phyloP scores from a whole-genome alignment of 2,329 filamentous ascomycete genomes.

The Xylaria sp. region DNA sequence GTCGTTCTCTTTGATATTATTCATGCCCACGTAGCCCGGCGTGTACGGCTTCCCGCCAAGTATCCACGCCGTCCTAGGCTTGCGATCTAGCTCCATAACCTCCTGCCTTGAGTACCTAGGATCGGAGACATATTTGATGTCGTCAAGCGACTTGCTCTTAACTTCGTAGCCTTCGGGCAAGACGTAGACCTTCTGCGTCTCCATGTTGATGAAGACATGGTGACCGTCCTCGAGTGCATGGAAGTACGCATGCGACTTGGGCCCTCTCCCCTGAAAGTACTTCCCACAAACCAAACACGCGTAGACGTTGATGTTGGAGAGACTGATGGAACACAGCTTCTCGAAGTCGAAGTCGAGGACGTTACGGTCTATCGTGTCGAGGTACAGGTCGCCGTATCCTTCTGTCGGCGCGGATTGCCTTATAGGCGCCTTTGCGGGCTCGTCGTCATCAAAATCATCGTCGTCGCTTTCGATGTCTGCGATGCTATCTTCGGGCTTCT shows the following conservation, averaged over 20 bases:
- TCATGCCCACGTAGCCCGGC: constrained; percentile 97
- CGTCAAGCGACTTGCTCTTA: constrained; percentile 90
- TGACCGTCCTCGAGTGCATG: constrained; percentile 95
- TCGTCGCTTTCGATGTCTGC: constrained; percentile 52
- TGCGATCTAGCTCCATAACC: constrained; percentile 80
- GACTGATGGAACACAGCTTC: constrained; percentile 93
- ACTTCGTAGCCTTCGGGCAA: constrained; percentile 98
- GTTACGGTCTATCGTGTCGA: constrained; percentile 94
- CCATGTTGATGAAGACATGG: constrained; percentile 98
- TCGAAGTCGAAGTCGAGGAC: constrained; percentile 99
- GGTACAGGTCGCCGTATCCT: constrained; percentile 94
- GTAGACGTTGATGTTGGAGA: constrained; percentile 99
- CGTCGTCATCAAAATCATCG: constrained; percentile 54
- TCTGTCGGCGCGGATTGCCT: constrained; percentile 82
- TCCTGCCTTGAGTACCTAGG: constrained; percentile 84
- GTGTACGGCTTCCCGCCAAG: constrained; percentile 85
- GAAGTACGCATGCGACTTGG: constrained; percentile 96
- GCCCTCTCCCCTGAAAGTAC: constrained; percentile 94
- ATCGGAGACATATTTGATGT: constrained; percentile 98
- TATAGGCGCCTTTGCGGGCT: constrained; percentile 57
- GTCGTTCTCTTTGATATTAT: constrained; percentile 99
- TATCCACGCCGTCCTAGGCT: constrained; percentile 74
- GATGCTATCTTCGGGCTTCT: constrained; percentile 44
- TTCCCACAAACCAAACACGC: constrained; percentile 97
- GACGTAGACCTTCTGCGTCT: constrained; percentile 89